Evolutionary conservation across 2,329 filamentous ascomycete genomes (phyloP), one percentile per base, ranked within the genome.

Genomic region (Lecanosticta acicola): DNA sequence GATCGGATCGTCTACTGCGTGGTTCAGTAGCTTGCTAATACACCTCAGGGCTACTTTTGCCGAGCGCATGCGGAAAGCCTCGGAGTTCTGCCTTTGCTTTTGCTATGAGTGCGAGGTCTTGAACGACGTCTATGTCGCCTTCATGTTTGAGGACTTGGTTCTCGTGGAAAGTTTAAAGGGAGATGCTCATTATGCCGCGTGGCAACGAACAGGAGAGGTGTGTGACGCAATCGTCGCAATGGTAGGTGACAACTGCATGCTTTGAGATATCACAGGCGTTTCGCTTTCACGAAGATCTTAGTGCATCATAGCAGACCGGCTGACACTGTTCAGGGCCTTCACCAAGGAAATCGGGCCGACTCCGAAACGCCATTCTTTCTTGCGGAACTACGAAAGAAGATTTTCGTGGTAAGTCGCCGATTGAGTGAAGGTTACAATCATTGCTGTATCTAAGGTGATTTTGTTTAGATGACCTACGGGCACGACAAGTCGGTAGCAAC

Each of bases 41-140:
- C 7, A 29, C 5, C 7, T 11, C 32, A 52, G 60, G 0, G 71
- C 75, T 0, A 68, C 74, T 0, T 79, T 80, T 37, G 71, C 72
- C 1, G 79, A 63, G 17, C 56, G 60, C 10, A 63, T 63, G 59
- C 50, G 60, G 3, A 63, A 58, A 45, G 59, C 58, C 9, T 61
- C 60, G 5, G 62, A 66, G 46, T 56, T 53, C 19, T 63, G 61
- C 38, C 50, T 64, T 17, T 64, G 60, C 43, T 65, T 64, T 48
- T 65, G 60, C 49, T 63, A 63, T 39, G 62, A 66, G 32, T 55
- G 58, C 32, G 63, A 65, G 42, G 59, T 58, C 2, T 49, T 64
- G 1, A 66, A 64, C 43, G 62, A 64, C 34, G 51, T 64, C 26
- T 65, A 63, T 42, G 43, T 63, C 2, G 58, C 51, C 39, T 61